Conservation (phyloP, 2,329 filamentous ascomycete species). For the Leptosphaerulina australis region DNA sequence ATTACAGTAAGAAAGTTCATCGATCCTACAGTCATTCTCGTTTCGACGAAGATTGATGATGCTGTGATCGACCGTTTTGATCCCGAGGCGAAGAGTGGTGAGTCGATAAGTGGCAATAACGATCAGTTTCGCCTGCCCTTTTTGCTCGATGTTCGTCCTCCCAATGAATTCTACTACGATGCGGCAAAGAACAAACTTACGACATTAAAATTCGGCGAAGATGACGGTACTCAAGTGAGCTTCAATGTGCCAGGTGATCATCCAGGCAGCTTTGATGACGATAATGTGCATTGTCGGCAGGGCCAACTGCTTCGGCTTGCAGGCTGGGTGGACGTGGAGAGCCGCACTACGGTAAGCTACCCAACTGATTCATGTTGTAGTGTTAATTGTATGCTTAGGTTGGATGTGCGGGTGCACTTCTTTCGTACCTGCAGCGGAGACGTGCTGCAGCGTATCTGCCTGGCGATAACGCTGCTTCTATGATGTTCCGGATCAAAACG, state of each 20-base stretch:
- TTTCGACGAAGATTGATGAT: conserved; percentile 63
- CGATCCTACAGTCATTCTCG: conserved; percentile 65
- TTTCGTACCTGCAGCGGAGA: conserved; percentile 77
- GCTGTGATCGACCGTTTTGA: conserved; percentile 53
- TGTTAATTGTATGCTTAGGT: conserved; percentile 55
- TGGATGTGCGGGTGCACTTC: conserved; percentile 84
- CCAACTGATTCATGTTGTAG: background rate
- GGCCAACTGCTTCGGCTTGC: conserved; percentile 71
- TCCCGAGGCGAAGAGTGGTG: conserved; percentile 48
- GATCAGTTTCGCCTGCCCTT: conserved; percentile 63
- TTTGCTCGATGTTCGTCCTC: conserved; percentile 69
- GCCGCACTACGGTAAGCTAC: conserved; percentile 64
- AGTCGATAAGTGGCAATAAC: conserved; percentile 40
- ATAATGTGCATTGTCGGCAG: conserved; percentile 61
- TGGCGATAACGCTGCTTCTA: conserved; percentile 60
- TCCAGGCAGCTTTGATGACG: conserved; percentile 47
- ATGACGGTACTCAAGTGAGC: conserved; percentile 56
- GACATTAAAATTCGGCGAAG: conserved; percentile 60
- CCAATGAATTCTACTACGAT: conserved; percentile 74
- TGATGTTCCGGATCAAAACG: conserved; percentile 64
- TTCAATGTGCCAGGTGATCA: conserved; percentile 68
- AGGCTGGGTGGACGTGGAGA: conserved; percentile 75
- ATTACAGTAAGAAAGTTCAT: conserved; percentile 64
- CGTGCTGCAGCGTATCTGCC: conserved; percentile 67
- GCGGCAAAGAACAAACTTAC: conserved; percentile 70